A percentile compares a stretch with the other conserved stretches of the same genome.
Conservation (phyloP, 2,329 filamentous ascomycete genomes). For the Fusarium sp. region DNA sequence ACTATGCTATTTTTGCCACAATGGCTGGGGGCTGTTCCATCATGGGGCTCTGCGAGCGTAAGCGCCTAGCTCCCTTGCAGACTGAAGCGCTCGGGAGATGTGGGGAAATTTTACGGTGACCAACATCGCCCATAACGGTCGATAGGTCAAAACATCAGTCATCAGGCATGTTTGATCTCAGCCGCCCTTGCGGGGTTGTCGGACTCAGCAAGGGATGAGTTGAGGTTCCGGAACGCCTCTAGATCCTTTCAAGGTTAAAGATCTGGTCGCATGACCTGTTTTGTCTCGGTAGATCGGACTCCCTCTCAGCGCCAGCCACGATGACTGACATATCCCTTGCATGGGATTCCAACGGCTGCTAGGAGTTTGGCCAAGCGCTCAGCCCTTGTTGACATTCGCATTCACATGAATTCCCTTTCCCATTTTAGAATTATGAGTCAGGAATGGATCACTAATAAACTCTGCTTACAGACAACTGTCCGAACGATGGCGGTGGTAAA, state of each 20-base stretch:
- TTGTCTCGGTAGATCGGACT: slow-evolving; percentile 38
- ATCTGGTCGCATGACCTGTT: slow-evolving; percentile 36
- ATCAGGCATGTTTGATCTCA: slow-evolving; percentile 34
- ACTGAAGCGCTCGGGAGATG: slow-evolving; percentile 38
- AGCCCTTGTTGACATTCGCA: slow-evolving; percentile 28
- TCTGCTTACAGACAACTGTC: slow-evolving; percentile 68
- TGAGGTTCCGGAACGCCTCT: slow-evolving; percentile 21
- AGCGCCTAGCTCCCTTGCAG: slow-evolving; percentile 46
- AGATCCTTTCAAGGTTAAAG: slow-evolving; percentile 30
- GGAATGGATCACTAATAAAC: slow-evolving; percentile 37
- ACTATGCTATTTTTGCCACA: slow-evolving; percentile 44
- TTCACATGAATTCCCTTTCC: slow-evolving; percentile 15
- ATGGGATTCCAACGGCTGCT: slow-evolving; percentile 34
- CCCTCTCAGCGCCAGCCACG: slow-evolving; percentile 34
- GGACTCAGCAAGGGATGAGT: slow-evolving; percentile 23
- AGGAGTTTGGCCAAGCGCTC: slow-evolving; percentile 25
- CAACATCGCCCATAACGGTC: slow-evolving; percentile 37
- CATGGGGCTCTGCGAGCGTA: slow-evolving; percentile 40
- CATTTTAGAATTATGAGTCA: slow-evolving; percentile 28
- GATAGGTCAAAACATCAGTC: slow-evolving; percentile 20
- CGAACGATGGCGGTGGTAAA: slow-evolving; percentile 78
- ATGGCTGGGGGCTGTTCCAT: slow-evolving; percentile 32
- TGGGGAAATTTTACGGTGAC: slow-evolving; percentile 39
- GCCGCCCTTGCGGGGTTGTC: slow-evolving; percentile 27
- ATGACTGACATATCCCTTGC: slow-evolving; percentile 41